Base-by-base conservation (phyloP, 208 protist genomes). In the Tritrichomonas foetus region DNA sequence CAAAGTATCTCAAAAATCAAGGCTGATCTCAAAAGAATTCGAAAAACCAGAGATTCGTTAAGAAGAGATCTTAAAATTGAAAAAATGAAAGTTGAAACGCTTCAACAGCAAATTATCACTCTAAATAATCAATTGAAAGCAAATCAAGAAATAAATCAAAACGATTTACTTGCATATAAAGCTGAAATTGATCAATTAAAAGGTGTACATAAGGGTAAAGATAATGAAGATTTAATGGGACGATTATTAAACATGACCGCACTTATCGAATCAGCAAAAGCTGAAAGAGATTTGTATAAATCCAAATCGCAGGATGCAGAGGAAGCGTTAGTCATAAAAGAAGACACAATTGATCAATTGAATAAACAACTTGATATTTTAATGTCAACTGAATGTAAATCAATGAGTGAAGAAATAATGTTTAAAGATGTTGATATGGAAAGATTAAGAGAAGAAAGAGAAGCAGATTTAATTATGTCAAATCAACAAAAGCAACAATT, bases 341-440 rank as follows among this genome's bases (percentile, higher is more conserved):
- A 78, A 14, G 69, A 78, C 16, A 47, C 22, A 47, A n/a, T 39
- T 39, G 22, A 47, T 11, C 11, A 47, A 47, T 22, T 78, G 5
- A 11, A 78, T 22, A n/a, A 11, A 16, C 22, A 78, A 78, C 39
- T 78, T n/a, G 36, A n/a, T 47, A 36, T 47, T 20, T 78, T 78
- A 78, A 78, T 78, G 16, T 5, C 39, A 78, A 78, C 39, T 36
- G n/a, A 78, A 13, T 47, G 39, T 11, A n/a, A 78, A 20, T 78
- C 33, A 30, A 72, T 36, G 27, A 13, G 33, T 30, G 20, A 13
- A 72, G 33, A 72, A 11, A 78, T 78, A 49, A 39, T 78, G 36
- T 78, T 78, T 47, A 78, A 78, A 47, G 69, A 78, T 78, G 69
- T n/a, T 47, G 69, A 78, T 16, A 47, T 78, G 16, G 36, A 78